Percentiles rank a stretch among this genome's conserved stretches.
Evolutionary conservation across 2,329 filamentous ascomycete species (phyloP).

Genomic region (Cadophora sp.): DNA sequence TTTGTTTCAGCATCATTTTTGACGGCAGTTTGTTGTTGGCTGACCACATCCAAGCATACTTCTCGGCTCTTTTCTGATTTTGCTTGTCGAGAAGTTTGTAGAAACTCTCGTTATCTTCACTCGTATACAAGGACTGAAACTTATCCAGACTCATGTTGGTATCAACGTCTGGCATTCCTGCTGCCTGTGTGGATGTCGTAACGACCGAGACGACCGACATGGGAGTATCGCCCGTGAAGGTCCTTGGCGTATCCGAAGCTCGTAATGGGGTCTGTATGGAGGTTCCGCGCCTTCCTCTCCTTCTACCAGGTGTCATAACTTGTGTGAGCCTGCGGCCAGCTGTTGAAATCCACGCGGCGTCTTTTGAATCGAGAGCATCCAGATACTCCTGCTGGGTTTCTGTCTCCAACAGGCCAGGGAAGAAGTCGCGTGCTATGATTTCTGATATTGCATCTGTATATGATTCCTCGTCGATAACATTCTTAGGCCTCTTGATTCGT

Average conservation of each 20-base stretch:
- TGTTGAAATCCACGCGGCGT: conserved; percentile 84
- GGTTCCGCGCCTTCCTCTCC: conserved; percentile 45
- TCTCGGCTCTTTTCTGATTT: conserved; percentile 82
- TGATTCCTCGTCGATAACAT: conserved; percentile 89
- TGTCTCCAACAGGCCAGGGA: conserved; percentile 86
- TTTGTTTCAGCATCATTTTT: conserved; percentile 77
- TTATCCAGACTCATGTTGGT: conserved; percentile 80
- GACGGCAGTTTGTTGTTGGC: conserved; percentile 84
- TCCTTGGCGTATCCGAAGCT: conserved; percentile 64
- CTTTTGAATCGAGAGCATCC: conserved; percentile 85
- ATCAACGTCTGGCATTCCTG: conserved; percentile 62
- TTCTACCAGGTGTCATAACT: conserved; percentile 80
- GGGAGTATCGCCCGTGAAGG: conserved; percentile 78
- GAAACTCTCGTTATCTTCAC: conserved; percentile 97
- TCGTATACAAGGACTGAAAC: conserved; percentile 94
- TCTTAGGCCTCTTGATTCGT: conserved; percentile 88
- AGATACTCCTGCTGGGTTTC: conserved; percentile 92
- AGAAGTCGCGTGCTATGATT: conserved; percentile 97
- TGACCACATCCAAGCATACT: conserved; percentile 87
- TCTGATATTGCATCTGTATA: conserved; percentile 91
- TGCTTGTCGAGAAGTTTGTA: conserved; percentile 90
- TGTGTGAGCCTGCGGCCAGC: conserved; percentile 75
- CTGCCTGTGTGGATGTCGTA: conserved; percentile 47
- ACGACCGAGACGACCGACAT: conserved; percentile 57
- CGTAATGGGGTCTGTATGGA: conserved; percentile 44